Evolutionary conservation across 2,329 filamentous ascomycete species (phyloP), one percentile per base, ranked within the genome.

Genomic region (Neobulgaria alba): DNA sequence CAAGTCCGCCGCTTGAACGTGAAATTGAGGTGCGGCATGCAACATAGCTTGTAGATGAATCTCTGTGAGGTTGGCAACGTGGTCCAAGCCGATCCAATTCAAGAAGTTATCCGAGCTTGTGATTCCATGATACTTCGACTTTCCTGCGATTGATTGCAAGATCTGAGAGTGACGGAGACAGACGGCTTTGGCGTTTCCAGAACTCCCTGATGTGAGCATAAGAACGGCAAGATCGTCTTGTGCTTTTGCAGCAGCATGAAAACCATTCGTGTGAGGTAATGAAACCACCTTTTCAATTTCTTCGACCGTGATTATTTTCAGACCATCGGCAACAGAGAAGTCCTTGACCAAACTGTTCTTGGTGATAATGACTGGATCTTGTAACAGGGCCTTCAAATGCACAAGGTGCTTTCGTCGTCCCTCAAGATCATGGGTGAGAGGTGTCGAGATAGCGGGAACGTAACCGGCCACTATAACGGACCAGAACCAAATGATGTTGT

Each of bases 131-230:
- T 21, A 9, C 10, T 23, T n/a, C 14, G 26, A 30, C 20, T 49
- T 51, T 9, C 37, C 43, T 18, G 17, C 21, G 14, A 51, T 43
- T 0, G 69, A 59, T 1, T 61, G 48, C 1, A 71, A 34, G 0
- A 73, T 48, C 47, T 73, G 68, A 0, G 41, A 39, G 42, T 72
- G 64, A 0, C 54, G 60, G 1, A 74, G 57, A 1, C 45, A 48
- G 0, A 75, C 72, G 0, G 68, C 71, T 51, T 75, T 76, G 3
- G 67, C 58, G 37, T 66, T 63, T 2, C 71, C 70, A 14, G 67
- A 70, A 47, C 64, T 69, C 3, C 72, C 72, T 1, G 71, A 75
- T 1, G 72, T 75, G 3, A 76, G 57, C 67, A 74, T 70, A 2
- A 72, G 54, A 1, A 61, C 50, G 12, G 23, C 23, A 26, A 26